A percentile compares a stretch with the other conserved stretches of the same genome.
phyloP scores from a whole-genome alignment of 164 flowering plant species.

The Tinospora cordifolia region DNA sequence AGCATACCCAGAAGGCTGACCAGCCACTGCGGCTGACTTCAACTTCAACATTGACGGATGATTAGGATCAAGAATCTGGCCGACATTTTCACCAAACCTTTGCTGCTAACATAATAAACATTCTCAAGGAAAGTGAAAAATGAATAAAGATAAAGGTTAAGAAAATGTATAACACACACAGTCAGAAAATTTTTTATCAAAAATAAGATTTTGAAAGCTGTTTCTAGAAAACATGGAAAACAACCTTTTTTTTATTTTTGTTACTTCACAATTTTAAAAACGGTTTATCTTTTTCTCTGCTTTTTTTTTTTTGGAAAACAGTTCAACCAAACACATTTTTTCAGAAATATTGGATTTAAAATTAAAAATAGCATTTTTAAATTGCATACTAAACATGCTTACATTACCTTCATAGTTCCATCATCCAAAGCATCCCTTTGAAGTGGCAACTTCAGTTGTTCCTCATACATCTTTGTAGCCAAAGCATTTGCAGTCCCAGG shows the following conservation, averaged over 20 bases:
- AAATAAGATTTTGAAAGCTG: no score
- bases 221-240: no score
- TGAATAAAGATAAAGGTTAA: conserved; percentile 7
- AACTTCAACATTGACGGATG: conserved; percentile 74
- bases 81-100: conserved; percentile 68
- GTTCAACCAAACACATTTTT: no score
- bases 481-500: conserved; percentile 79
- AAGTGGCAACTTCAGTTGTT: conserved; percentile 59
- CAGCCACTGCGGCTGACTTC: conserved; percentile 69
- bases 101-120: conserved; percentile 40
- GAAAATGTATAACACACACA: not conserved
- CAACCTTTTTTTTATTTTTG: no score
- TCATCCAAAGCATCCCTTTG: conserved; percentile 90
- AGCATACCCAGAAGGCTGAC: conserved; percentile 85
- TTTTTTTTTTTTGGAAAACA: no score
- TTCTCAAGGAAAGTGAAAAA: conserved; percentile 4
- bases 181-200: no score
- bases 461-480: conserved; percentile 96
- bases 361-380: no score
- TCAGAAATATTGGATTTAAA: no score
- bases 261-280: no score
- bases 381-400: no score
- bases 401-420: conserved; percentile 71
- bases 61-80: conserved; percentile 76
- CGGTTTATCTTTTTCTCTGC: no score